Evolutionary conservation across 257 asterid species (phyloP).

Genomic region (Buddleja alternifolia): DNA sequence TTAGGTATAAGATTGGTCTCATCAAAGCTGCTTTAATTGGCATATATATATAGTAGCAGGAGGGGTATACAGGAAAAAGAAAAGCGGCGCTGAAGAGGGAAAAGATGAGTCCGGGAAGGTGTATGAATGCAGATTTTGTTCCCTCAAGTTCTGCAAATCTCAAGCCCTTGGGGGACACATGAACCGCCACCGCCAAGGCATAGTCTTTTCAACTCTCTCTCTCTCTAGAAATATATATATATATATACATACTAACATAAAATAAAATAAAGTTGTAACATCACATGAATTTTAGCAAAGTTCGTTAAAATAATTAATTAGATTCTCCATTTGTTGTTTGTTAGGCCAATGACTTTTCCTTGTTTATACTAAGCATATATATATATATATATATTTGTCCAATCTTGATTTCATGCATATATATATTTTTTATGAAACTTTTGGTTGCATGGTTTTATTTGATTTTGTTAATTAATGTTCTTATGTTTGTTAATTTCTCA

Average conservation of each 20-base stretch:
- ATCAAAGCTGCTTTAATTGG: constrained; percentile 62
- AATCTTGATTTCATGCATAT: constrained; percentile 36
- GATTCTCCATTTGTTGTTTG: not conserved
- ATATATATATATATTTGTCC: constrained; percentile 40
- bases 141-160: constrained; percentile 98
- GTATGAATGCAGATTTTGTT: constrained; percentile 96
- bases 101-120: constrained; percentile 70
- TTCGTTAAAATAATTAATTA: constrained; percentile 21
- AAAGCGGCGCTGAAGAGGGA: constrained; percentile 72
- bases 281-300: constrained; percentile 31
- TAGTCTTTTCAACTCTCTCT: constrained; percentile 19
- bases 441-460: constrained; percentile 31
- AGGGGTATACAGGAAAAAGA: constrained; percentile 67
- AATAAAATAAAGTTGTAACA: not conserved
- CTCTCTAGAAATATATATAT: not conserved
- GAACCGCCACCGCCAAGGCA: constrained; percentile 99
- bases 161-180: constrained; percentile 99
- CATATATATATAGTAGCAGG: constrained; percentile 28
- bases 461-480: constrained; percentile 30
- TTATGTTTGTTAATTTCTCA: constrained; percentile 24
- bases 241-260: not conserved
- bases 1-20: constrained; percentile 42
- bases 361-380: constrained; percentile 26
- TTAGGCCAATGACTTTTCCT: constrained; percentile 29
- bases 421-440: constrained; percentile 19